Conservation (phyloP, 192 early-diverging fungal species). For the Gamsiella multidivaricata region DNA sequence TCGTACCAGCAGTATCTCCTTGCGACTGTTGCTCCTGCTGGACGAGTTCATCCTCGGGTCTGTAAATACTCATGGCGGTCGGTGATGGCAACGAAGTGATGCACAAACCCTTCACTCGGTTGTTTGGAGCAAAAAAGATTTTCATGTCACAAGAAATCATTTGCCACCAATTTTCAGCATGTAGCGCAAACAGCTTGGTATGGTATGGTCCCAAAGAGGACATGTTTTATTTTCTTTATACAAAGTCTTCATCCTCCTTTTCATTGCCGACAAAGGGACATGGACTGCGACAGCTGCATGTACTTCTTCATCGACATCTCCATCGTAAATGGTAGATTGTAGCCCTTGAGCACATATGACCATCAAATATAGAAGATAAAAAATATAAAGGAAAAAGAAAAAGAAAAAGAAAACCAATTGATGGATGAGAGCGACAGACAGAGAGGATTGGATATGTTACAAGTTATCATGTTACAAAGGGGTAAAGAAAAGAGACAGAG, state of each 20-base stretch:
- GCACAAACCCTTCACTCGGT: too few species aligned
- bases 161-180: too few species aligned
- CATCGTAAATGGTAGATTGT: too few species aligned
- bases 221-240: too few species aligned
- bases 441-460: background rate
- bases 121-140: too few species aligned
- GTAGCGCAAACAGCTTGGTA: too few species aligned
- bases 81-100: background rate
- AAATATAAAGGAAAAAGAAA: background rate
- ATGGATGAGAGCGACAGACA: background rate
- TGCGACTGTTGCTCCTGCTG: slow-evolving; percentile 10
- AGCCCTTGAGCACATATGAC: too few species aligned
- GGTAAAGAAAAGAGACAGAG: slow-evolving; percentile 13
- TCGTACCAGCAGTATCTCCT: background rate
- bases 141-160: background rate
- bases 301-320: too few species aligned
- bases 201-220: too few species aligned
- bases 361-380: background rate
- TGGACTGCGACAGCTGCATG: too few species aligned
- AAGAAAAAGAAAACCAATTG: background rate
- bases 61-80: slow-evolving; percentile 34
- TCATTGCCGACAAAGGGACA: too few species aligned
- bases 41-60: slow-evolving; percentile 24
- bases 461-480: slow-evolving; percentile 26
- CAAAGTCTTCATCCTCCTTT: too few species aligned